Base-by-base conservation (phyloP, 345 rosid species). In the Lumnitzera littorea region DNA sequence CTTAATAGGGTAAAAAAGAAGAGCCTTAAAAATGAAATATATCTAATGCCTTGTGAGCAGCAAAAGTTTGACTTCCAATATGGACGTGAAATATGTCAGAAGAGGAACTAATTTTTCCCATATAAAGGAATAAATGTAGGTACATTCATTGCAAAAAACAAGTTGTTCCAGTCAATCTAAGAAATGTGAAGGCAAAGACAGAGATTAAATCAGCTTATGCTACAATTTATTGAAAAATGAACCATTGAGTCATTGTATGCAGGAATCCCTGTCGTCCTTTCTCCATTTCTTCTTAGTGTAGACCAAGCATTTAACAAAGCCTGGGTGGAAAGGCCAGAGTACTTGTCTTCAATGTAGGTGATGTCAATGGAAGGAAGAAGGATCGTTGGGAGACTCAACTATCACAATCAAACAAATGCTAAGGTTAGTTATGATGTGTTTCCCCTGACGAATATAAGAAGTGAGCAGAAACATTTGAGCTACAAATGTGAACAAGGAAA, bases 371-470 rank as follows among this genome's bases (percentile, higher is more conserved):
- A 81, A 50, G 97, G 96, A 62, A 88, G 77, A 70, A 90, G 69
- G 29, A 81, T 66, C 64, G 99, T 78, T 24, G 97, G 97, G 59
- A 90, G 83, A 78, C 78, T 86, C 91, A 86, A 75, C 99, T 94
- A 61, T 73, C 67, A 74, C 65, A 66, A 47, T 23, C 31, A 55
- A 57, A 81, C 57, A 73, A 46, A 24, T 36, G 8, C 20, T 13
- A 49, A 12, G 50, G 13, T 47, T 15, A 14, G n/a, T 56, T 23
- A 10, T 6, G 50, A 51, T 58, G 46, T 36, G 43, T 4, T 12
- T 43, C 27, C 50, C 12, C 15, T 15, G 15, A 24, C 55, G 67
- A 63, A 53, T 27, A 66, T 36, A 1, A 24, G 12, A 43, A 56
- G 46, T 15, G 29, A 27, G 36, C 46, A 24, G 27, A 46, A 61